These are phyloP conservation scores for Trichoderma sp. DNA, from an alignment of 2,329 filamentous ascomycete species.

Conservation along the genomic window DNA sequence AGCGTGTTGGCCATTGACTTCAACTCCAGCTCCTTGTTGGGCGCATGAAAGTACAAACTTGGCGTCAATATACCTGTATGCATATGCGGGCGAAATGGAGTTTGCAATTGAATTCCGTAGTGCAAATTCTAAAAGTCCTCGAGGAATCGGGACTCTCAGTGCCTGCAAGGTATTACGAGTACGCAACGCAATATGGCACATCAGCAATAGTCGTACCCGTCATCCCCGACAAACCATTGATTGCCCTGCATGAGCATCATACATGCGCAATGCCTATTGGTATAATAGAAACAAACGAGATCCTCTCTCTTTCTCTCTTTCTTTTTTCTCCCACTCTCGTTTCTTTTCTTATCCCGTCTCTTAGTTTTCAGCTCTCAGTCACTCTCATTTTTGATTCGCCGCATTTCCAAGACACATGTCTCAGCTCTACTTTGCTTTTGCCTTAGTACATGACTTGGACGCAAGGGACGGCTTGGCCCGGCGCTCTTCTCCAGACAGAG, in stretches of 20 bases:
- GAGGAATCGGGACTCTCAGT: neutral
- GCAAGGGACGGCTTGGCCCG: neutral
- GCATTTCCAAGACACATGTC: neutral
- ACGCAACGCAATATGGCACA: neutral
- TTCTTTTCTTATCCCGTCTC: neutral
- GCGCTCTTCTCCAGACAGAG: neutral
- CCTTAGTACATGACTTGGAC: neutral
- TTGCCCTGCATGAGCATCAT: neutral
- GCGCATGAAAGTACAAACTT: neutral
- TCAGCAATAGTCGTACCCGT: neutral
- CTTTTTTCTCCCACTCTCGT: neutral
- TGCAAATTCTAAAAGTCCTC: neutral
- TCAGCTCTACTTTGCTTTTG: conserved; percentile 8
- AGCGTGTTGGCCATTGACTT: neutral
- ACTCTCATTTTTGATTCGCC: conserved; percentile 3
- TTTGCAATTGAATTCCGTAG: neutral
- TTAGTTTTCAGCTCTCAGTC: conserved; percentile 4
- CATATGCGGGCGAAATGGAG: neutral
- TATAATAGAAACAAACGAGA: neutral
- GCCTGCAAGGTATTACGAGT: neutral
- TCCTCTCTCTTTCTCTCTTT: neutral
- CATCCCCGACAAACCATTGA: neutral
- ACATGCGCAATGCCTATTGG: neutral
- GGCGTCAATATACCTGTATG: neutral
- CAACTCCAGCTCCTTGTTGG: neutral